Evolutionary conservation across 305 asterid genomes (phyloP).

Genomic region (Caryopteris hybrid): DNA sequence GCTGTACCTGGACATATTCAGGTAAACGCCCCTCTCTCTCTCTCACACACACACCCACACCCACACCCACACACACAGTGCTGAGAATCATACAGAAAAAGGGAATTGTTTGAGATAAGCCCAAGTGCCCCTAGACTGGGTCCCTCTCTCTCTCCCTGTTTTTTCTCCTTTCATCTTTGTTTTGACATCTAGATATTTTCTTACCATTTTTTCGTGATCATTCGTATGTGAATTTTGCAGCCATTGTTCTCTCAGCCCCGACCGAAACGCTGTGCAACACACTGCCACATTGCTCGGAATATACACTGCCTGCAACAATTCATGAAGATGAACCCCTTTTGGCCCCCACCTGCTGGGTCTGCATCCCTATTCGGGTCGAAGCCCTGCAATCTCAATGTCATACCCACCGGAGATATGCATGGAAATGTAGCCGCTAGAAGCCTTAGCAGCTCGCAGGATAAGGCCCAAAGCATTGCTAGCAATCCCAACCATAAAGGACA

Average conservation of each 20-base stretch:
- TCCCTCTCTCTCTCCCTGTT: neutral
- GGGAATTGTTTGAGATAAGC: too few species aligned
- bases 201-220: neutral
- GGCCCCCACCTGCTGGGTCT: slow-evolving; percentile 60
- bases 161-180: neutral
- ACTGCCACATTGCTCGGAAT: slow-evolving; percentile 89
- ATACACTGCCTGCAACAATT: slow-evolving; percentile 72
- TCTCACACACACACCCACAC: too few species aligned
- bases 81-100: too few species aligned
- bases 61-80: too few species aligned
- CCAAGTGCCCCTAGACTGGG: too few species aligned
- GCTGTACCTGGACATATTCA: slow-evolving; percentile 65
- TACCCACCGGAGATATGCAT: slow-evolving; percentile 51
- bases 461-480: slow-evolving; percentile 40
- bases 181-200: neutral
- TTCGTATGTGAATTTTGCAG: slow-evolving; percentile 24
- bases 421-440: slow-evolving; percentile 42
- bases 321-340: slow-evolving; percentile 73
- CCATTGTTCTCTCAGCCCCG: slow-evolving; percentile 82
- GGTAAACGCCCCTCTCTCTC: slow-evolving; percentile 28
- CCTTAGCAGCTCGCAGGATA: slow-evolving; percentile 43
- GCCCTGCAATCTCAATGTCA: slow-evolving; percentile 45
- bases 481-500: slow-evolving; percentile 42
- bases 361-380: slow-evolving; percentile 51
- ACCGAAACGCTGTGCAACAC: slow-evolving; percentile 92